Conservation (phyloP, 805 yeast genomes). For the Pichia nakasei region DNA sequence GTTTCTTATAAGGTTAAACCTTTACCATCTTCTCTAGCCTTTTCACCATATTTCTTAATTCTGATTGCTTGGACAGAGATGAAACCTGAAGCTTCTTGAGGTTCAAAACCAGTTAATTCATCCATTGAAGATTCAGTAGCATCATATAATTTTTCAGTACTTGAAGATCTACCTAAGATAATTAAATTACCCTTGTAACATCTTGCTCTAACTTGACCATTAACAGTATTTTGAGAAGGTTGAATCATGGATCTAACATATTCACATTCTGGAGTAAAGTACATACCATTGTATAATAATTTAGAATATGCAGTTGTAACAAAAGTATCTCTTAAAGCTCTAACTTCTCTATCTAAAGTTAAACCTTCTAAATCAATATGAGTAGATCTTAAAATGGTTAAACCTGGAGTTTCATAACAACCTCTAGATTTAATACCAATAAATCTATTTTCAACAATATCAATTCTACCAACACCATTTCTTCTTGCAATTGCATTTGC, state of each 20-base stretch:
- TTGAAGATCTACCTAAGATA: conserved; percentile 89
- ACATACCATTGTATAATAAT: conserved; percentile 92
- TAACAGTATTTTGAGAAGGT: conserved; percentile 91
- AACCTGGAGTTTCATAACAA: conserved; percentile 98
- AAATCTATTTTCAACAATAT: conserved; percentile 97
- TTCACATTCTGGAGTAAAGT: conserved; percentile 98
- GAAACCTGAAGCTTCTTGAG: conserved; percentile 95
- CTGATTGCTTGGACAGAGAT: conserved; percentile 97
- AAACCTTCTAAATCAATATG: conserved; percentile 97
- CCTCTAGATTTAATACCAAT: conserved; percentile 99
- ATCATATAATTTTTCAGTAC: conserved; percentile 93
- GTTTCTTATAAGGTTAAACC: conserved; percentile 34
- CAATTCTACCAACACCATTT: conserved; percentile 99
- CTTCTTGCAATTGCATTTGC: conserved; percentile 96
- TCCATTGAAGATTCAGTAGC: conserved; percentile 99
- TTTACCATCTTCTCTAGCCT: conserved; percentile 74
- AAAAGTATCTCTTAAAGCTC: conserved; percentile 92
- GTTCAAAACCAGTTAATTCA: conserved; percentile 95
- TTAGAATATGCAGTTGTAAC: conserved; percentile 90
- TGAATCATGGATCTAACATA: conserved; percentile 87
- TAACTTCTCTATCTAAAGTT: conserved; percentile 94
- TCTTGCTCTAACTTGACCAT: conserved; percentile 91
- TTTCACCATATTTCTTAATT: conserved; percentile 95
- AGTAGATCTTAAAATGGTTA: conserved; percentile 85
- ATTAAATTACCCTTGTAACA: conserved; percentile 84